Conservation (phyloP, 352 stramenopile genomes). For the Phytopythium litorale region DNA sequence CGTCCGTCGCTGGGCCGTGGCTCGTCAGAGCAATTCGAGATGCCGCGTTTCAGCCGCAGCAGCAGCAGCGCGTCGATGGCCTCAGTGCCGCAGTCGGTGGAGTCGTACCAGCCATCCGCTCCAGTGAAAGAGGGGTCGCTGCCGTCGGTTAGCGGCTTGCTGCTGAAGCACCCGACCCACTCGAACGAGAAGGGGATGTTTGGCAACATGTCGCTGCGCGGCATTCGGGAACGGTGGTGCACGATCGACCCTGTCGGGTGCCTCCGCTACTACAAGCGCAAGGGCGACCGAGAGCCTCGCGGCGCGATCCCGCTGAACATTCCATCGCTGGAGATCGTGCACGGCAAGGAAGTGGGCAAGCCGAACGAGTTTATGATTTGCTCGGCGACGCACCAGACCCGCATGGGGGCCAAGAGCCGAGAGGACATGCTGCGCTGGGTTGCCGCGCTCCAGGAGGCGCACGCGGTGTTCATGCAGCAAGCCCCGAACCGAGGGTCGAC, state of each 20-base stretch:
- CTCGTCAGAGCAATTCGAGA: slow-evolving; percentile 30
- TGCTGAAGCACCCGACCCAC: slow-evolving; percentile 76
- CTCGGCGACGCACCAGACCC: slow-evolving; percentile 69
- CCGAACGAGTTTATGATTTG: slow-evolving; percentile 77
- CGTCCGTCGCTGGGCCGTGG: slow-evolving; percentile 4
- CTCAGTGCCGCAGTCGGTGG: slow-evolving; percentile 41
- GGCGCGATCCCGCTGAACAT: slow-evolving; percentile 63
- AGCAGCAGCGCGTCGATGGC: slow-evolving; percentile 55
- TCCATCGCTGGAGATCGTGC: slow-evolving; percentile 63
- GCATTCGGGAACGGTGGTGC: slow-evolving; percentile 72
- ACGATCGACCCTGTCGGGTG: slow-evolving; percentile 59
- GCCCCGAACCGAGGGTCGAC: slow-evolving; percentile 14
- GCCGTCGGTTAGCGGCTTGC: slow-evolving; percentile 41
- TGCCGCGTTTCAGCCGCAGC: slow-evolving; percentile 25
- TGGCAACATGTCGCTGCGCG: slow-evolving; percentile 73
- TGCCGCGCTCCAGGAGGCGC: slow-evolving; percentile 45
- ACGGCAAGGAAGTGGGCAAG: slow-evolving; percentile 65
- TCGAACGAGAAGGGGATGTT: slow-evolving; percentile 78
- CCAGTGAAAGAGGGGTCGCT: slow-evolving; percentile 20
- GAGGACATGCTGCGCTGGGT: slow-evolving; percentile 78
- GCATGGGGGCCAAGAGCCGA: slow-evolving; percentile 62
- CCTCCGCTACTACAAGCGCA: slow-evolving; percentile 77
- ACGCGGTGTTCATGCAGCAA: slow-evolving; percentile 49
- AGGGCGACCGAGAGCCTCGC: slow-evolving; percentile 69
- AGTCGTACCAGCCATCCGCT: slow-evolving; percentile 34